Base-by-base conservation (phyloP, 108 stramenopile species). In the Pseudonitzschia multistriata region DNA sequence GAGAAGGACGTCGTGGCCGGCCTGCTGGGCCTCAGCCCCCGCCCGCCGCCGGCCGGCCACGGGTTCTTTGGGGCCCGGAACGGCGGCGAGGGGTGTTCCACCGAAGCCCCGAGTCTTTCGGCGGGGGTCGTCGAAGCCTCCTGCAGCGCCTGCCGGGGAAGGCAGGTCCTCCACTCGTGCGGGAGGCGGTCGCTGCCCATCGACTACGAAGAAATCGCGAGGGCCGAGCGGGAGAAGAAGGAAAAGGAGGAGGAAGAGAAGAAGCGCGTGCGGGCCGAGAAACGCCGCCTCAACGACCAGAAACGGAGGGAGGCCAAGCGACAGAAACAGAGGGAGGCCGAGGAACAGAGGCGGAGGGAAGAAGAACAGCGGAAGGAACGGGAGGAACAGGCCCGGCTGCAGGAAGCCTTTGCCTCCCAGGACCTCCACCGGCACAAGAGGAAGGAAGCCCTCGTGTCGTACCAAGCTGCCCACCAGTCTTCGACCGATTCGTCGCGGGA, bases 161-260 rank as follows among this genome's bases (percentile, higher is more conserved):
- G 86, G 21, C 39, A 77, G 36, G 83, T 88, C 27, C 40, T 78
- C 33, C 86, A 88, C 57, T 62, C 74, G 11, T 84, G 86, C 74
- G 83, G 82, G 29, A 83, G 72, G 56, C 76, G 83, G 24, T 81
- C 78, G 21, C 21, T 72, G 49, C 86, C 86, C 17, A 76, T 85
- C 49, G 86, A 88, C 62, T 83, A 74, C 59, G 83, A 84, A 25
- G 83, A 80, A 39, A 57, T 88, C 21, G 82, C 67, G 10, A 77
- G 77, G 53, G 82, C 79, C 14, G 86, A 88, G 48, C 55, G 74
- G 29, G 81, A 81, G 34, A 53, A 49, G 24, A 61, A 72, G 31
- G 83, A 74, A 25, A 73, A 76, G 52, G 83, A 84, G 66, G 82
- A 80, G 63, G 83, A 75, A 56, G 86, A 80, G 55, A 80, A 76